A percentile compares a stretch with the other conserved stretches of the same genome.
Conservation (phyloP, 371 early-diverging fungal species). For the Mucor ambiguus region DNA sequence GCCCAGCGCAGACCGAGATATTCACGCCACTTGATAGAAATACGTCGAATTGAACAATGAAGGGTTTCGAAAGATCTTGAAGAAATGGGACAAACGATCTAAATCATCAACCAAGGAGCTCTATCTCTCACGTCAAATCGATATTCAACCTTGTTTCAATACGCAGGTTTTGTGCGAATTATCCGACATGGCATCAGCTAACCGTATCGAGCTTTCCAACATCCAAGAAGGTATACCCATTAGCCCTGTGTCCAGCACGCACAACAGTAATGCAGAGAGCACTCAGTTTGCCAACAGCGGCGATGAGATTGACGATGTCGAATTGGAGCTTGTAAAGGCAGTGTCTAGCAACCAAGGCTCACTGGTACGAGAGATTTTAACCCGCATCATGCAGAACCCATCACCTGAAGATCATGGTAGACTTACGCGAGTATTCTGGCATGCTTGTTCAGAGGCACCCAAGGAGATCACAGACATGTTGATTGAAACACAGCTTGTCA, state of each 20-base stretch:
- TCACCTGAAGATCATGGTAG: constrained; percentile 57
- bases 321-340: constrained; percentile 62
- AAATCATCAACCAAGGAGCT: constrained; percentile 94
- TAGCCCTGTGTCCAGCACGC: constrained; percentile 13
- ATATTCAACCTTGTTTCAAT: constrained; percentile 96
- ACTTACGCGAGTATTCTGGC: constrained; percentile 80
- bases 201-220: constrained; percentile 64
- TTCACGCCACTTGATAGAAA: constrained; percentile 54
- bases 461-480: constrained; percentile 61
- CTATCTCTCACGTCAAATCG: constrained; percentile 92
- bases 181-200: constrained; percentile 77
- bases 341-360: constrained; percentile 52
- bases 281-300: constrained; percentile 16
- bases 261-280: not conserved
- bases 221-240: constrained; percentile 49
- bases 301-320: constrained; percentile 61
- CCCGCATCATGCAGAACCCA: constrained; percentile 49
- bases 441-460: constrained; percentile 76
- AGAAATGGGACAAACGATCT: constrained; percentile 98
- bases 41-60: constrained; percentile 95
- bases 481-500: constrained; percentile 64
- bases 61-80: constrained; percentile 95
- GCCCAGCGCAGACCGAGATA: not conserved
- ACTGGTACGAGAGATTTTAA: constrained; percentile 62
- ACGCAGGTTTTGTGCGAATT: constrained; percentile 86